A percentile compares a stretch with the other conserved stretches of the same genome.
phyloP scores from a whole-genome alignment of 805 yeast species.

The Candida khao-thaluensis region DNA sequence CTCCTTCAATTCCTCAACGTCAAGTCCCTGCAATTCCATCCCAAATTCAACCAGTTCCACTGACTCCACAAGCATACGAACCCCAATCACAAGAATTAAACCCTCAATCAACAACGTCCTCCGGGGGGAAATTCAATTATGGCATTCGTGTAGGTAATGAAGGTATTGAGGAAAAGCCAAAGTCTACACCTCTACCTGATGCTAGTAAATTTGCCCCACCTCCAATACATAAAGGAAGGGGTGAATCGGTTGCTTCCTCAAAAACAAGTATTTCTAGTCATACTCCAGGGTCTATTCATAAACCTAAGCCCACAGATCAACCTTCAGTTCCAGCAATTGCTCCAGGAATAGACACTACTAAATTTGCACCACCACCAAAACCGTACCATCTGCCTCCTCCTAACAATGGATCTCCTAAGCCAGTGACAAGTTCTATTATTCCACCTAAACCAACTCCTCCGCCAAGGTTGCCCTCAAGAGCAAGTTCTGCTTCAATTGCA shows the following conservation, averaged over 20 bases:
- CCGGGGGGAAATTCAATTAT: conserved; percentile 14
- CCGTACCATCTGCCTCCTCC: conserved; percentile 11
- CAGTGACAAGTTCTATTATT: too few relatives aligned
- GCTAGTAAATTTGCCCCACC: conserved; percentile 42
- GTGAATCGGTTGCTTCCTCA: conserved; percentile 6
- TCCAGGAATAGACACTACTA: conserved; percentile 26
- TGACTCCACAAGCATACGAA: conserved; percentile 10
- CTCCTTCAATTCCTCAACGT: conserved; percentile 8
- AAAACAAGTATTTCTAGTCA: conserved; percentile 5
- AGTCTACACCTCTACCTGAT: conserved; percentile 31
- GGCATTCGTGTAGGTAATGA: conserved; percentile 9
- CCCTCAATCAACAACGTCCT: background rate
- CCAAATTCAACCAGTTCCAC: conserved; percentile 8
- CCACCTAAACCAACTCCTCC: conserved; percentile 4
- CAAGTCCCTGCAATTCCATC: background rate
- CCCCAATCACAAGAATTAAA: conserved; percentile 1
- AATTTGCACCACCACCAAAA: conserved; percentile 26
- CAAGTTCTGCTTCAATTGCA: conserved; percentile 8
- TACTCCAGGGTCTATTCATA: background rate
- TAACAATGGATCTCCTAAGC: background rate
- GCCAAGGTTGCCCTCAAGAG: conserved; percentile 14
- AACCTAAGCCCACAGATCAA: background rate
- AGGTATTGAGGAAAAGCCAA: conserved; percentile 21
- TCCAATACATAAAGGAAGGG: conserved; percentile 35
- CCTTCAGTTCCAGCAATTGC: conserved; percentile 15